Evolutionary conservation across 495 filamentous ascomycete species (phyloP).

Genomic region (Sphaerosporella brunnea): DNA sequence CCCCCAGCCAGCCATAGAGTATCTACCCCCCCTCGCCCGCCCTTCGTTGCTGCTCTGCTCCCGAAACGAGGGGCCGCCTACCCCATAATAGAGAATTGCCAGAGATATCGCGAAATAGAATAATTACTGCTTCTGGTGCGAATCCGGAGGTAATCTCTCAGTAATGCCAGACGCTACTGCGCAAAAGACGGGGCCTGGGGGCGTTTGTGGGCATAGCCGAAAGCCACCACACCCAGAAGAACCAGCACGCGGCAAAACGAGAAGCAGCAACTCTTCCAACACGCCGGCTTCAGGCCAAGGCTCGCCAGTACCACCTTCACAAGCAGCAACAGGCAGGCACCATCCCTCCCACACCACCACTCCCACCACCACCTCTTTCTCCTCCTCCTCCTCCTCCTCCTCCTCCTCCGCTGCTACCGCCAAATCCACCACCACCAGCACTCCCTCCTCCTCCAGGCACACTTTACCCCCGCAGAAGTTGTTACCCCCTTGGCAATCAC

Average conservation of each 20-base stretch:
- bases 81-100: conserved; percentile 30
- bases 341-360: neutral
- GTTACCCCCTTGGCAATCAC: conserved; percentile 3
- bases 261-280: neutral
- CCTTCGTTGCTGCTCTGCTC: no score
- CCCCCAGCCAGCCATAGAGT: no score
- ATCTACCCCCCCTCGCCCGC: no score
- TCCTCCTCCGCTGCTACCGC: neutral
- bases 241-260: neutral
- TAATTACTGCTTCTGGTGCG: neutral
- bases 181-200: neutral
- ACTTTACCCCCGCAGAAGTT: neutral
- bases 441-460: neutral
- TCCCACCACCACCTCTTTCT: neutral
- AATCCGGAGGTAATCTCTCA: neutral
- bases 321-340: neutral
- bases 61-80: no score
- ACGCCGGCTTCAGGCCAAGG: neutral
- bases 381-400: neutral
- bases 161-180: neutral
- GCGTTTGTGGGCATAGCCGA: neutral
- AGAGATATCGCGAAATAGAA: no score
- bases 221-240: neutral
- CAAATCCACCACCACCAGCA: neutral
- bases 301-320: no score